phyloP scores from a whole-genome alignment of 768 basidiomycete genomes.

The Jaapia argillacea region DNA sequence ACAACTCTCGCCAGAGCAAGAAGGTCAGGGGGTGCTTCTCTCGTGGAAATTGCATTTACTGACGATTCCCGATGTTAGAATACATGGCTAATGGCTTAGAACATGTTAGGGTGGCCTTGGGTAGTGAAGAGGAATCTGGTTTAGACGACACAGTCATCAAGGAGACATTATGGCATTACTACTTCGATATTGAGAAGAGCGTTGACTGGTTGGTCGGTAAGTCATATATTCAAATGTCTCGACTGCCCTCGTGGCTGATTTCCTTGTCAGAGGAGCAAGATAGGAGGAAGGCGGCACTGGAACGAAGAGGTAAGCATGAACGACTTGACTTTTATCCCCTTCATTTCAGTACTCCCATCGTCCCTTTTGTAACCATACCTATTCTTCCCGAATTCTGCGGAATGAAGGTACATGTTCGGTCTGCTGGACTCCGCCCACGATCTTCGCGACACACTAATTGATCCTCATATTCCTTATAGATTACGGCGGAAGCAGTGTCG shows the following conservation, averaged over 20 bases:
- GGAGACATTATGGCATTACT: slow-evolving; percentile 78
- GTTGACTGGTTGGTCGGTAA: slow-evolving; percentile 67
- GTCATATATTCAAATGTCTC: slow-evolving; percentile 14
- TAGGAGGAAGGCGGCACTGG: slow-evolving; percentile 48
- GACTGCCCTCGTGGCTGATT: background rate
- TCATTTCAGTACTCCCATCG: slow-evolving; percentile 18
- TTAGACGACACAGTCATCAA: slow-evolving; percentile 68
- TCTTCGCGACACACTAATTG: too few species aligned
- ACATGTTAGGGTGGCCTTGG: slow-evolving; percentile 57
- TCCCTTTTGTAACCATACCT: slow-evolving; percentile 12
- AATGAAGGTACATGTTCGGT: slow-evolving; percentile 15
- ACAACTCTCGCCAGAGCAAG: slow-evolving; percentile 74
- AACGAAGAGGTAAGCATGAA: slow-evolving; percentile 81
- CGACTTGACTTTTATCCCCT: slow-evolving; percentile 22
- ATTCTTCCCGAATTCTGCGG: slow-evolving; percentile 1
- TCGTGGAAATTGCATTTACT: background rate
- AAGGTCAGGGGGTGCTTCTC: slow-evolving; percentile 50
- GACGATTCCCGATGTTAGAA: slow-evolving; percentile 24
- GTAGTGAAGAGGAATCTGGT: slow-evolving; percentile 51
- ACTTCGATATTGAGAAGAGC: slow-evolving; percentile 76
- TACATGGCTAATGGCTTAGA: slow-evolving; percentile 67
- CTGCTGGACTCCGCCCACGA: too few species aligned
- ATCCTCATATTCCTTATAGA: too few species aligned
- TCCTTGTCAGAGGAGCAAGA: slow-evolving; percentile 53
- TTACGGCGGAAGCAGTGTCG: too few species aligned